Percentiles rank a stretch among this genome's conserved stretches.
phyloP scores from a whole-genome alignment of 2,329 filamentous ascomycete genomes.

The Cladophialophora carrionii region DNA sequence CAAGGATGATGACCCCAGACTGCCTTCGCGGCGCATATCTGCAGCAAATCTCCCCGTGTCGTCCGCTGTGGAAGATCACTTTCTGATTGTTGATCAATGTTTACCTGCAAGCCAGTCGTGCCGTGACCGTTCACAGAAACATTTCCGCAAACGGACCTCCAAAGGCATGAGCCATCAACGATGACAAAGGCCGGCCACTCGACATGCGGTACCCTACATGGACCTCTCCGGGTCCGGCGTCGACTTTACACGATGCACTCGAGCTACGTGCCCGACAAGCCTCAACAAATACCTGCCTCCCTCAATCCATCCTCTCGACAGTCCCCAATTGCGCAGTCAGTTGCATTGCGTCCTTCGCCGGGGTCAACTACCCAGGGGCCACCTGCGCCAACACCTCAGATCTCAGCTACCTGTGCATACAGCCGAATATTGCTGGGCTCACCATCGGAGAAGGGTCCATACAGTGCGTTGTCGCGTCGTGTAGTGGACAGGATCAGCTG shows the following conservation, averaged over 20 bases:
- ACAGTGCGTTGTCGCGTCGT: slow-evolving; percentile 66
- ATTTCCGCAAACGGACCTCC: slow-evolving; percentile 30
- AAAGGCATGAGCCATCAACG: slow-evolving; percentile 25
- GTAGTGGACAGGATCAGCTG: slow-evolving; percentile 52
- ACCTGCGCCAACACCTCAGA: slow-evolving; percentile 57
- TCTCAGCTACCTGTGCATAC: slow-evolving; percentile 66
- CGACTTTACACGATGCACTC: slow-evolving; percentile 16
- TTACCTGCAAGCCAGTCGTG: slow-evolving; percentile 11
- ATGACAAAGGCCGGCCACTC: slow-evolving; percentile 31
- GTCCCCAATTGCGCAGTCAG: slow-evolving; percentile 58
- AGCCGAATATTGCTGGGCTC: slow-evolving; percentile 62
- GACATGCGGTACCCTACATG: slow-evolving; percentile 28
- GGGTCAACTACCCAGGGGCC: slow-evolving; percentile 59
- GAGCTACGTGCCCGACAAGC: slow-evolving; percentile 23
- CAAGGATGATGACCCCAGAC: slow-evolving; percentile 10
- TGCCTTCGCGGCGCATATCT: slow-evolving; percentile 26
- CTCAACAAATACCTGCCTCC: slow-evolving; percentile 34
- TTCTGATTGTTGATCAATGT: slow-evolving; percentile 4
- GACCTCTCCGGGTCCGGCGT: slow-evolving; percentile 25
- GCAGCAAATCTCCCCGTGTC: slow-evolving; percentile 4
- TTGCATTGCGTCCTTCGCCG: slow-evolving; percentile 67
- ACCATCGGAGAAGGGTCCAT: slow-evolving; percentile 73
- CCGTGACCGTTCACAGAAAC: slow-evolving; percentile 23
- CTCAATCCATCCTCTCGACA: slow-evolving; percentile 30
- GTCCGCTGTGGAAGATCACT: background rate